These are phyloP conservation scores for Cordyceps fumosorosea DNA, from an alignment of 2,329 filamentous ascomycete genomes.

Conservation along the genomic window DNA sequence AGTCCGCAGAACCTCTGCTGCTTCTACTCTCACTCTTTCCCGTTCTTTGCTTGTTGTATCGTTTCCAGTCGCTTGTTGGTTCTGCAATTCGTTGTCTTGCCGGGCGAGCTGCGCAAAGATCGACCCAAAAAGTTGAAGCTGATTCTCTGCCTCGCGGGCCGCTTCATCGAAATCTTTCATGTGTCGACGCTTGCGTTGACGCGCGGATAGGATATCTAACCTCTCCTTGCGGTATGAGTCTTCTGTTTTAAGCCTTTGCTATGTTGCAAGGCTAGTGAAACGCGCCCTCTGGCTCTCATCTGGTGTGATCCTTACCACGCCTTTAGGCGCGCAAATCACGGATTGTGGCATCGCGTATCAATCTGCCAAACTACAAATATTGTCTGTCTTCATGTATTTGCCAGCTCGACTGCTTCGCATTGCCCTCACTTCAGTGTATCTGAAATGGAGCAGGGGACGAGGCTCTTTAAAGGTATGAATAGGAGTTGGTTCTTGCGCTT, in stretches of 20 bases:
- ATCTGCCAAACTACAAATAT: no score
- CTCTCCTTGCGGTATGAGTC: conserved; percentile 6
- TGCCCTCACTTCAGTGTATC: no score
- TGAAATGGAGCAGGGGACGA: no score
- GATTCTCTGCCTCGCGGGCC: background rate
- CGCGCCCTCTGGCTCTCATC: background rate
- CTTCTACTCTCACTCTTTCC: background rate
- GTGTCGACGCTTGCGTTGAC: background rate
- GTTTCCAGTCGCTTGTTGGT: background rate
- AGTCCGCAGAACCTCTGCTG: background rate
- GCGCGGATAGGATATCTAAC: background rate
- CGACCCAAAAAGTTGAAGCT: background rate
- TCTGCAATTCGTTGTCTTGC: background rate
- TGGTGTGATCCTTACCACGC: background rate
- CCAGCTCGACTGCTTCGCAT: no score
- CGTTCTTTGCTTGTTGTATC: background rate
- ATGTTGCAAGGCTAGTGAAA: no score
- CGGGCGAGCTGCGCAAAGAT: conserved; percentile 1
- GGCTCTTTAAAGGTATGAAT: no score
- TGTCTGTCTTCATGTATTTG: no score
- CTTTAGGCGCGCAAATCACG: background rate
- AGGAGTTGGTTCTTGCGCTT: no score
- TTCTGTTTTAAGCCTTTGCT: background rate
- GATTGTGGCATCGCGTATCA: no score
- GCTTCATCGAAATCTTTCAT: background rate